Evolutionary conservation across 2,329 filamentous ascomycete genomes (phyloP).

Genomic region (Alternaria panax): DNA sequence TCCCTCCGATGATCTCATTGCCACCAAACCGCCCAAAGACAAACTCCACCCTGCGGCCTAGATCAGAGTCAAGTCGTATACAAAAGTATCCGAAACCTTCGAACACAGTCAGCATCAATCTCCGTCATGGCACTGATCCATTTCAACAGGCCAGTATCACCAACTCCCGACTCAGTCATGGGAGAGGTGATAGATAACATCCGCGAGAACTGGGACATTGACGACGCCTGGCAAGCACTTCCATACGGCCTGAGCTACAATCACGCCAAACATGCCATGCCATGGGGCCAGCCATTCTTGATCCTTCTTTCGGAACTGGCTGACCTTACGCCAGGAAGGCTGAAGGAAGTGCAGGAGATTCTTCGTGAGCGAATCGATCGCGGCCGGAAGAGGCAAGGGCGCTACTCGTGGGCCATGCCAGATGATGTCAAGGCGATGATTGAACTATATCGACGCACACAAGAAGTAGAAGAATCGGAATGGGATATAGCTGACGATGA

Average conservation of each 20-base stretch:
- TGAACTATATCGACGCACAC: neutral
- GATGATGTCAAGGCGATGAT: neutral
- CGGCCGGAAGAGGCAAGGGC: neutral
- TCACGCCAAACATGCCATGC: neutral
- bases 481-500: neutral
- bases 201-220: neutral
- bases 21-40: neutral
- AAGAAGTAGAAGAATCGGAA: neutral
- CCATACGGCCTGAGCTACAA: neutral
- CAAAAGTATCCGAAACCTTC: neutral
- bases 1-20: neutral
- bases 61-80: neutral
- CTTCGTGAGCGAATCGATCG: neutral
- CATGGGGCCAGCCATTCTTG: neutral
- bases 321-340: neutral
- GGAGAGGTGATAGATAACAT: neutral
- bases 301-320: neutral
- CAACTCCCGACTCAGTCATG: neutral
- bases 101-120: no score
- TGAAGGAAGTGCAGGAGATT: neutral
- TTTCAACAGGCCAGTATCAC: neutral
- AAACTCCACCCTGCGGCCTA: neutral
- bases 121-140: neutral
- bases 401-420: neutral
- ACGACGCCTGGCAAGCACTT: neutral